phyloP scores from a whole-genome alignment of 495 filamentous ascomycete genomes.

The Penicillium manginii region DNA sequence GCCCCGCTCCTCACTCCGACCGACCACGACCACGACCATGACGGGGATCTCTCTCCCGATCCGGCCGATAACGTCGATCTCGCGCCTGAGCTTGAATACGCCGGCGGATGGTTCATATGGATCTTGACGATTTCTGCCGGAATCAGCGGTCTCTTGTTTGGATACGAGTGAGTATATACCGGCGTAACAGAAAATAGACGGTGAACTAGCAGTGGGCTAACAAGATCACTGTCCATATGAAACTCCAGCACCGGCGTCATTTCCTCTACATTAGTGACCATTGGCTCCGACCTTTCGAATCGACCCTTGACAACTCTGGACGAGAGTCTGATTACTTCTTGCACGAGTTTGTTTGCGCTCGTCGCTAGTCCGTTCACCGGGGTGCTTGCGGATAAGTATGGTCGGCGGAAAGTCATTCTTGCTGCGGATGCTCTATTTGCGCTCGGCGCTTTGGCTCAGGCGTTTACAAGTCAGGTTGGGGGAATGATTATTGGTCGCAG shows the following conservation, averaged over 20 bases:
- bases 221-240: conserved; percentile 11
- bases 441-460: conserved; percentile 73
- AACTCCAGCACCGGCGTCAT: conserved; percentile 81
- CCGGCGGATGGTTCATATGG: conserved; percentile 64
- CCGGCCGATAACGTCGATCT: conserved; percentile 13
- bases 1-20: conserved; percentile 36
- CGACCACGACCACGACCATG: conserved; percentile 12
- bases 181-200: not conserved
- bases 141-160: conserved; percentile 85
- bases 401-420: conserved; percentile 77
- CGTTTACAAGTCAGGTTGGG: conserved; percentile 60
- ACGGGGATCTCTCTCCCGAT: conserved; percentile 7
- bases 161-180: conserved; percentile 64
- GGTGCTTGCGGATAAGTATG: conserved; percentile 71
- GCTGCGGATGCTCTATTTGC: conserved; percentile 79
- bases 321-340: conserved; percentile 83
- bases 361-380: conserved; percentile 77
- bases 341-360: conserved; percentile 79
- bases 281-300: conserved; percentile 72
- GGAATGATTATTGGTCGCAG: conserved; percentile 79
- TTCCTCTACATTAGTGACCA: conserved; percentile 81
- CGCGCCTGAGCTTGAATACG: conserved; percentile 22
- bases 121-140: conserved; percentile 77
- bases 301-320: conserved; percentile 71
- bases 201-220: not conserved